Conservation (phyloP, 768 basidiomycete species). For the Mycena polygramma region DNA sequence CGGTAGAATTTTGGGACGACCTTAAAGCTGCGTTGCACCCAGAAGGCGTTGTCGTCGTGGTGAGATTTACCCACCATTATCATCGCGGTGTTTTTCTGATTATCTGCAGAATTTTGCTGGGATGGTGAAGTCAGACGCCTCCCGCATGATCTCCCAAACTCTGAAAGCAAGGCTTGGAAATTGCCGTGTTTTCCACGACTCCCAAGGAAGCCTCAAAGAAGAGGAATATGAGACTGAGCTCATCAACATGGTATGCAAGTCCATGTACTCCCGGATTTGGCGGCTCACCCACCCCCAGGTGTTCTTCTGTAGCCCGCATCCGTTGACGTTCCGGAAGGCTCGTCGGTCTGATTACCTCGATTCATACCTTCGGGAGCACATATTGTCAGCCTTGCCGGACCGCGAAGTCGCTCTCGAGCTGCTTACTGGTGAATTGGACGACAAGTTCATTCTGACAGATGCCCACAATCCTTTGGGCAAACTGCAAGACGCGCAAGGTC, state of each 20-base stretch:
- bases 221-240: conserved; percentile 66
- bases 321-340: conserved; percentile 72
- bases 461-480: conserved; percentile 69
- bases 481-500: conserved; percentile 74
- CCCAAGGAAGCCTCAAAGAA: conserved; percentile 56
- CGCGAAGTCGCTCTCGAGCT: conserved; percentile 67
- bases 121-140: conserved; percentile 69
- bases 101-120: conserved; percentile 83
- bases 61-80: conserved; percentile 53
- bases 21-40: conserved; percentile 72
- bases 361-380: conserved; percentile 72
- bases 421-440: conserved; percentile 57
- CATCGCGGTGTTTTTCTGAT: neutral
- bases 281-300: conserved; percentile 60
- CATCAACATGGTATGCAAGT: conserved; percentile 74
- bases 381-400: conserved; percentile 64
- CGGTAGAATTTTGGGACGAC: conserved; percentile 85
- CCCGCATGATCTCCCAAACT: conserved; percentile 77
- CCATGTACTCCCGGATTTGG: neutral
- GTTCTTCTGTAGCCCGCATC: conserved; percentile 80
- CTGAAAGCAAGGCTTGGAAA: conserved; percentile 77
- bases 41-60: conserved; percentile 86
- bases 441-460: conserved; percentile 73
- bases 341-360: conserved; percentile 72
- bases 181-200: conserved; percentile 90